These are phyloP conservation scores for Bassia scoparia DNA, from an alignment of 148 eudicot species.

Conservation along the genomic window DNA sequence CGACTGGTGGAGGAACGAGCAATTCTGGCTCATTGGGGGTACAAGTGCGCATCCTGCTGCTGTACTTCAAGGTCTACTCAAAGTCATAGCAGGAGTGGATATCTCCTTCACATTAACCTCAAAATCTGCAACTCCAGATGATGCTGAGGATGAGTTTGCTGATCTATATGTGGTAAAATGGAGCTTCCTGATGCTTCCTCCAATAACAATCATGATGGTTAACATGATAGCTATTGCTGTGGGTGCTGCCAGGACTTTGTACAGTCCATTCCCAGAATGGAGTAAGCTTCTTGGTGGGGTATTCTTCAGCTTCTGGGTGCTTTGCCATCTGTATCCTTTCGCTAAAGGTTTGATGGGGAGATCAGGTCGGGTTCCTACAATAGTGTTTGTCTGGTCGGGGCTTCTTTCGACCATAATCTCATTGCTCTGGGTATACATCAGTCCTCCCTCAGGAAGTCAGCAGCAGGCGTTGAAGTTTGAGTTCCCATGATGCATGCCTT, in stretches of 20 bases:
- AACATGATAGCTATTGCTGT: slow-evolving; percentile 77
- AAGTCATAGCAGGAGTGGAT: slow-evolving; percentile 88
- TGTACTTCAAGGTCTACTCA: slow-evolving; percentile 77
- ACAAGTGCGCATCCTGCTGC: slow-evolving; percentile 98
- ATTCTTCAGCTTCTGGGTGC: slow-evolving; percentile 98
- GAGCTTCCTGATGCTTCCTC: slow-evolving; percentile 81
- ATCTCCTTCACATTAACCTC: slow-evolving; percentile 93
- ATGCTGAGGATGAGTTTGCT: slow-evolving; percentile 86
- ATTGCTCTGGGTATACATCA: slow-evolving; percentile 64
- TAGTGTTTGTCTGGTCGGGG: slow-evolving; percentile 80
- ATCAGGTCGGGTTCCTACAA: slow-evolving; percentile 76
- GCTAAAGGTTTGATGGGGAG: slow-evolving; percentile 95
- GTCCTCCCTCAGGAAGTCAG: slow-evolving; percentile 71
- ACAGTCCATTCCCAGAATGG: slow-evolving; percentile 95
- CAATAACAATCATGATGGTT: slow-evolving; percentile 80
- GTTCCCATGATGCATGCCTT: slow-evolving; percentile 39
- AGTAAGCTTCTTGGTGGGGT: slow-evolving; percentile 92
- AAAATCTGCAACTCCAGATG: slow-evolving; percentile 68
- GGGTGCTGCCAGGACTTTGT: slow-evolving; percentile 71
- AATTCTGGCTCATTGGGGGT: slow-evolving; percentile 95
- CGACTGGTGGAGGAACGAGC: slow-evolving; percentile 99
- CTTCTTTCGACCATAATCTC: slow-evolving; percentile 75
- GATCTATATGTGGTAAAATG: slow-evolving; percentile 73
- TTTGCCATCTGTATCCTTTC: slow-evolving; percentile 84
- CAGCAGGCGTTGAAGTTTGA: slow-evolving; percentile 33